phyloP scores from a whole-genome alignment of 1,284 basidiomycete genomes.

The Ustilago sp. region DNA sequence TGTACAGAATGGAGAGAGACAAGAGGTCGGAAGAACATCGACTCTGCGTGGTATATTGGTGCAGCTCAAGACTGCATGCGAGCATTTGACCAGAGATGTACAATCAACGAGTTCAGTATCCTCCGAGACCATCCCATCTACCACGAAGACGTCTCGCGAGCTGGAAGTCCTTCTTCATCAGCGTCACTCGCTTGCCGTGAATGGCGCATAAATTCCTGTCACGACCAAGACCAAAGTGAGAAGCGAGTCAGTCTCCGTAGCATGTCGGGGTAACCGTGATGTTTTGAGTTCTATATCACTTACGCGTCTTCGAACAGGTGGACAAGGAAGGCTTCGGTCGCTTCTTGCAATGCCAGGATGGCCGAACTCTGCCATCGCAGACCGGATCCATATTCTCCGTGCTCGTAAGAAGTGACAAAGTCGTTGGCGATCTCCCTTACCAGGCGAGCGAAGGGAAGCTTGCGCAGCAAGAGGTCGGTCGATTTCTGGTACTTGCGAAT shows the following conservation, averaged over 20 bases:
- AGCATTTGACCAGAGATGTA: neutral
- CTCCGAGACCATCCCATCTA: slow-evolving; percentile 68
- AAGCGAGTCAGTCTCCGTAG: neutral
- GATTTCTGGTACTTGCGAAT: slow-evolving; percentile 68
- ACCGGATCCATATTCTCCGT: slow-evolving; percentile 56
- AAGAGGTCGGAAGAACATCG: neutral
- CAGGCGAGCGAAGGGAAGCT: slow-evolving; percentile 67
- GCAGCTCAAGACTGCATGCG: neutral
- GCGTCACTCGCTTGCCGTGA: slow-evolving; percentile 66
- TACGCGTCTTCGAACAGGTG: slow-evolving; percentile 69
- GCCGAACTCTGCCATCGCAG: slow-evolving; percentile 68
- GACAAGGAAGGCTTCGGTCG: slow-evolving; percentile 67
- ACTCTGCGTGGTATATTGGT: slow-evolving; percentile 1
- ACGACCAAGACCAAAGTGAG: neutral
- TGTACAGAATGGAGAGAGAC: neutral
- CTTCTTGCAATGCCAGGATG: slow-evolving; percentile 68
- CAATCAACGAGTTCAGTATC: slow-evolving; percentile 24
- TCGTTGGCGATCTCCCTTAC: slow-evolving; percentile 68
- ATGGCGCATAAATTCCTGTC: slow-evolving; percentile 67
- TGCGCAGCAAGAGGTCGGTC: slow-evolving; percentile 67
- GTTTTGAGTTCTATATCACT: slow-evolving; percentile 24
- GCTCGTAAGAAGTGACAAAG: slow-evolving; percentile 66
- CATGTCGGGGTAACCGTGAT: neutral
- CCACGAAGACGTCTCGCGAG: slow-evolving; percentile 67
- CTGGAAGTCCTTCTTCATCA: slow-evolving; percentile 69